Evolutionary conservation across 2,329 filamentous ascomycete species (phyloP).

Genomic region (Talaromyces sp.): DNA sequence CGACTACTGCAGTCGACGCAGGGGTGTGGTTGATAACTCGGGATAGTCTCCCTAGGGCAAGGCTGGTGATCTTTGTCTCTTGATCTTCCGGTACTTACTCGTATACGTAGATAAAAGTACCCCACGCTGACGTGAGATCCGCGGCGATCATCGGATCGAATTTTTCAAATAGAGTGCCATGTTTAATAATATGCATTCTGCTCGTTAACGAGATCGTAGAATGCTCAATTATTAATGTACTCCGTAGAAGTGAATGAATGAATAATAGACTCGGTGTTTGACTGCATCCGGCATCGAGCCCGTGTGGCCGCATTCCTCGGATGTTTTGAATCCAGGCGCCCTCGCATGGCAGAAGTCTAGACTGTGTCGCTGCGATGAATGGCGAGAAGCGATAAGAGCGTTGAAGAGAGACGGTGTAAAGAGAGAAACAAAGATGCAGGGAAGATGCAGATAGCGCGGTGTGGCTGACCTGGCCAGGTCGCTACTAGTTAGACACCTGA

Average conservation of each 20-base stretch:
- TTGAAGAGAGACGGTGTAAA: constrained; percentile 5
- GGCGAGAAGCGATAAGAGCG: background rate
- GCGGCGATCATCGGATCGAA: background rate
- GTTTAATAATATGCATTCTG: no score
- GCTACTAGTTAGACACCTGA: constrained; percentile 2
- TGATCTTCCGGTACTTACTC: no score
- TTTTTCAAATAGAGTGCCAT: no score
- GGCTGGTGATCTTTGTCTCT: background rate
- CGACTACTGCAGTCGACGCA: constrained; percentile 5
- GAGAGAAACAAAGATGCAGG: background rate
- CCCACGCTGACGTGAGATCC: constrained; percentile 6
- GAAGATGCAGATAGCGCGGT: background rate
- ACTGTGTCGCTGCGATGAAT: background rate
- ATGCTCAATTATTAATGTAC: no score
- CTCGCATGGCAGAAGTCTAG: constrained; percentile 10
- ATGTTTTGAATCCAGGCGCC: constrained; percentile 3
- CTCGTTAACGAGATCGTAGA: no score
- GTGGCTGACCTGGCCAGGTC: background rate
- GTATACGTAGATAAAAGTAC: background rate
- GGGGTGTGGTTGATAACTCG: background rate
- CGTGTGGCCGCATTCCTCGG: constrained; percentile 10
- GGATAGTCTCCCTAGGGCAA: background rate
- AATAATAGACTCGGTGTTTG: constrained; percentile 3
- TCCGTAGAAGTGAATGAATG: no score
- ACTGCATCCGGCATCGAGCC: constrained; percentile 1